Percentiles rank a stretch among this genome's conserved stretches.
Evolutionary conservation across 495 filamentous ascomycete species (phyloP).

Genomic region (Pyrenula massariospora): DNA sequence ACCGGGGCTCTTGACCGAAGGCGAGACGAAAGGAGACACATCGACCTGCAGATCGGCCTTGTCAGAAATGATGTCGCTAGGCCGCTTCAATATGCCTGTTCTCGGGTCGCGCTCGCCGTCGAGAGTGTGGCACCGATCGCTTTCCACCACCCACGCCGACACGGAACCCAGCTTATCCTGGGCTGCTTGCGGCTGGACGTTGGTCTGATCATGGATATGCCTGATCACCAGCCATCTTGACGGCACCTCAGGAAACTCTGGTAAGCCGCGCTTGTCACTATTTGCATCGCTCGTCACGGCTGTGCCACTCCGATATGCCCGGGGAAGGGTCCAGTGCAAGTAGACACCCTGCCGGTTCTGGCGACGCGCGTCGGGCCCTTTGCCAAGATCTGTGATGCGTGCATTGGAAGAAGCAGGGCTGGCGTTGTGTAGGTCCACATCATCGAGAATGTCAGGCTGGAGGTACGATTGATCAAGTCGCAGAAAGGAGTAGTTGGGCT

Average conservation of each 20-base stretch:
- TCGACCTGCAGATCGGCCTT: conserved; percentile 34
- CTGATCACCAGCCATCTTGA: too few species aligned
- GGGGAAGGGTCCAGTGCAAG: conserved; percentile 40
- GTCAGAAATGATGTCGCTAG: conserved; percentile 18
- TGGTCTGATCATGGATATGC: too few species aligned
- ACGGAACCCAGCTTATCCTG: conserved; percentile 12
- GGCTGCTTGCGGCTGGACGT: too few species aligned
- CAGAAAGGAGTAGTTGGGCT: conserved; percentile 42
- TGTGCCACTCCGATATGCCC: conserved; percentile 26
- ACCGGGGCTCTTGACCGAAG: background rate
- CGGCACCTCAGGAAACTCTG: too few species aligned
- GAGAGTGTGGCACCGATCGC: too few species aligned
- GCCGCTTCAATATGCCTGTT: too few species aligned
- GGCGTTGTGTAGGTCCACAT: conserved; percentile 30
- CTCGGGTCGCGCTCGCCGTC: too few species aligned
- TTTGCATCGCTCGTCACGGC: too few species aligned
- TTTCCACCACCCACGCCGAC: conserved; percentile 37
- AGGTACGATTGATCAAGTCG: conserved; percentile 21
- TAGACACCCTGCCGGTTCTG: conserved; percentile 35
- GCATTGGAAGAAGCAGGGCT: conserved; percentile 22
- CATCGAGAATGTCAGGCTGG: conserved; percentile 28
- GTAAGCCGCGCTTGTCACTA: too few species aligned
- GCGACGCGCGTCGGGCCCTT: conserved; percentile 2
- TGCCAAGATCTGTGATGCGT: conserved; percentile 30
- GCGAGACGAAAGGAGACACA: conserved; percentile 30